A percentile compares a stretch with the other conserved stretches of the same genome.
phyloP scores from a whole-genome alignment of 2,329 filamentous ascomycete species.

The Alternaria ethzedia region DNA sequence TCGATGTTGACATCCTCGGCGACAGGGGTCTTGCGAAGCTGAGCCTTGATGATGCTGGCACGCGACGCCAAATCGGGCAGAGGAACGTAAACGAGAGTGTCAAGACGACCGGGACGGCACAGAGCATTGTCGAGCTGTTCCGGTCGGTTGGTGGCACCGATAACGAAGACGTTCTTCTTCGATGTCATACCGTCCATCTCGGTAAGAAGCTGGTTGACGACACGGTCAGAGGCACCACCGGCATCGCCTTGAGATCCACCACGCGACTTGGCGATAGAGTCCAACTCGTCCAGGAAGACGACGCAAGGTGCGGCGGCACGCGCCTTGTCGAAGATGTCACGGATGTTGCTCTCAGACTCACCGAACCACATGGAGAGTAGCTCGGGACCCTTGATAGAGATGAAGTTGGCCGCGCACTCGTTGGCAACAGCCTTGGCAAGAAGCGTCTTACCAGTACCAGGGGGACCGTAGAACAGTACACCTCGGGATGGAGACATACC shows the following conservation, averaged over 20 bases:
- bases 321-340: conserved; percentile 99
- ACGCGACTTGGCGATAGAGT: conserved; percentile 99
- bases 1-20: conserved; percentile 83
- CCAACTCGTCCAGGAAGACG: conserved; percentile 97
- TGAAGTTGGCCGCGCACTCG: conserved; percentile 99
- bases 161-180: conserved; percentile 99
- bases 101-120: conserved; percentile 97
- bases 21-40: conserved; percentile 97
- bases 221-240: conserved; percentile 97
- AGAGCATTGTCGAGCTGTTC: conserved; percentile 98
- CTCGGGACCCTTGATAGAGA: conserved; percentile 98
- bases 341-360: conserved; percentile 99
- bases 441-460: conserved; percentile 99
- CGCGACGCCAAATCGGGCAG: conserved; percentile 91
- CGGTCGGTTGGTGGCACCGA: conserved; percentile 97
- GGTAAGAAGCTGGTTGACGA: conserved; percentile 98
- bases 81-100: conserved; percentile 97
- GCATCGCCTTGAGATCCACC: conserved; percentile 95
- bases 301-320: conserved; percentile 97
- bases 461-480: conserved; percentile 98
- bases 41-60: conserved; percentile 87
- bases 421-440: conserved; percentile 99
- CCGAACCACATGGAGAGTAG: conserved; percentile 99
- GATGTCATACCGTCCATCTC: conserved; percentile 99
- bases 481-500: conserved; percentile 96